Base-by-base conservation (phyloP, 805 yeast genomes). In the Lipomyces orientalis region DNA sequence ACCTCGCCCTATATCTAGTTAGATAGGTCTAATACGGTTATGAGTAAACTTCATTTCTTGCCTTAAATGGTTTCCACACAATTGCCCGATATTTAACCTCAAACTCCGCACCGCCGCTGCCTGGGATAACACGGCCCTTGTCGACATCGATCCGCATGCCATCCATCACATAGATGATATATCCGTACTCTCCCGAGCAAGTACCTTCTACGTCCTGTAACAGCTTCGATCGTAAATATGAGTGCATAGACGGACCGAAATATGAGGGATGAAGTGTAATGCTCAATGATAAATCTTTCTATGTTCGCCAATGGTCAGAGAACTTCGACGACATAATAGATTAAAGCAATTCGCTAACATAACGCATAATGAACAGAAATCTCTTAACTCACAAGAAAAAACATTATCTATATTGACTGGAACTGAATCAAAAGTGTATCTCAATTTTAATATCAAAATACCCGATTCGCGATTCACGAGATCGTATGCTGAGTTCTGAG, bases 111-210 rank as follows among this genome's bases (percentile, higher is more conserved):
- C 93, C 88, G 1, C 99, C 99, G 66, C 89, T 88, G 31, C 93
- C 89, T 2, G 98, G 97, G 56, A 95, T 85, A 71, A 95, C 91
- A 73, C 90, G 84, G 22, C 99, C 99, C 74, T 92, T 89, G 59
- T 97, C 99, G 46, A 95, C 96, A 76, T 95, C 98, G 66, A 95
- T 92, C 72, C 89, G 86, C 90, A 91, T 92, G 72, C 96, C 91
- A 77, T 95, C 98, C 77, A 95, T 83, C 56, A 95, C 99, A 80
- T 98, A 94, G 66, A 95, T 89, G 73, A 95, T 95, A 79, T 95
- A 95, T 14, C 99, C 99, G 82, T 95, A 95, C 79, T 95, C 97
- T 75, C 99, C 99, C 0, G 98, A 93, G 81, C 98, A 95, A 0
- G 98, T 93, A 33, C 99, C 99, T 81, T 95, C 99, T 55, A 95